Conservation (phyloP, 495 filamentous ascomycete species). For the Penicillium ucsense region DNA sequence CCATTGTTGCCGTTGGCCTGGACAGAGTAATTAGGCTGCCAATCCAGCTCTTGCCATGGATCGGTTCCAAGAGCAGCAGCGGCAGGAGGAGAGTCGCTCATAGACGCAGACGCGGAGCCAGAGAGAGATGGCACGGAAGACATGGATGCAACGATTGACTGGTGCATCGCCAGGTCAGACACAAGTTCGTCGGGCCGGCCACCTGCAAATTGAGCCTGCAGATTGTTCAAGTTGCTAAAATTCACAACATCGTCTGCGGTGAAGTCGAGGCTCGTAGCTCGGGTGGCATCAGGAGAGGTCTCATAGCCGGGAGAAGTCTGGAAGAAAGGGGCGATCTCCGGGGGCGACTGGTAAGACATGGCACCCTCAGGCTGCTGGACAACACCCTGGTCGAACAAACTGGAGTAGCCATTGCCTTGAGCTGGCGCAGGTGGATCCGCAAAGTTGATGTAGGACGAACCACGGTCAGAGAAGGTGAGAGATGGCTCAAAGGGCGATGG, state of each 20-base stretch:
- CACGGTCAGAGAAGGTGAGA: constrained; percentile 11
- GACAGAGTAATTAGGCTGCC: background rate
- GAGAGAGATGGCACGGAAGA: constrained; percentile 18
- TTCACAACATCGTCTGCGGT: too few species aligned
- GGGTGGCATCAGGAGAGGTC: constrained; percentile 26
- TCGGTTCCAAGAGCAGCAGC: constrained; percentile 22
- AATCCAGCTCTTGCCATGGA: too few species aligned
- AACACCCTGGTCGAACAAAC: constrained; percentile 10
- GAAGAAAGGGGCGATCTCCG: background rate
- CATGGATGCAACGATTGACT: constrained; percentile 18
- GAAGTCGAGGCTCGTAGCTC: too few species aligned
- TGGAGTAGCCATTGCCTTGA: constrained; percentile 15
- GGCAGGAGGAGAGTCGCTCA: constrained; percentile 15
- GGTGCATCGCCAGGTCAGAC: constrained; percentile 15
- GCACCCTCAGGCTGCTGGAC: background rate
- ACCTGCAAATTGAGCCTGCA: constrained; percentile 37
- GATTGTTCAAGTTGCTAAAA: constrained; percentile 9
- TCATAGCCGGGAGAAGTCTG: constrained; percentile 23
- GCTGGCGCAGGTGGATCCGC: constrained; percentile 18
- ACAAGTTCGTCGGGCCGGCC: constrained; percentile 40
- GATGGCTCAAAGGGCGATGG: constrained; percentile 14
- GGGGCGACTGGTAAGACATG: background rate
- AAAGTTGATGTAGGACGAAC: constrained; percentile 17
- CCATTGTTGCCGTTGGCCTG: background rate
- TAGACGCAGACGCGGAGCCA: constrained; percentile 8